These are phyloP conservation scores for Magnolia changhungtana DNA, from an alignment of 164 flowering plant genomes.

Conservation along the genomic window DNA sequence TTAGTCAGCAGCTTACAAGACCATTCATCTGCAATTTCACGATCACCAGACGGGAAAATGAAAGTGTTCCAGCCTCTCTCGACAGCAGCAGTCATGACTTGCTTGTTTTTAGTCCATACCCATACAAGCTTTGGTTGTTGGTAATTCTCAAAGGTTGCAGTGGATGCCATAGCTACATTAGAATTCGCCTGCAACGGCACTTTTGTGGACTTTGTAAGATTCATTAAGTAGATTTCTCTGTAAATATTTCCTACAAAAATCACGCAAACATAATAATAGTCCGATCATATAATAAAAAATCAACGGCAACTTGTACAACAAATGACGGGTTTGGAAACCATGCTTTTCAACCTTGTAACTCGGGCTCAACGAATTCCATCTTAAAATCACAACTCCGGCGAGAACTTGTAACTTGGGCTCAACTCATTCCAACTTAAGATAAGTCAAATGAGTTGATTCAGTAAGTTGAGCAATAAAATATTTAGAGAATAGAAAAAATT, in stretches of 20 bases:
- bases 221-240: neutral
- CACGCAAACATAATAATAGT: neutral
- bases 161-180: slow-evolving; percentile 16
- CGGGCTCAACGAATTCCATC: neutral
- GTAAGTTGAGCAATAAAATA: too few species aligned
- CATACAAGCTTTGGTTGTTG: slow-evolving; percentile 55
- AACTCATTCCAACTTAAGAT: neutral
- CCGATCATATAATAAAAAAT: neutral
- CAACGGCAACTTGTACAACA: neutral
- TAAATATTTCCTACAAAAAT: neutral
- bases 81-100: slow-evolving; percentile 84
- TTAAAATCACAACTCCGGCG: neutral
- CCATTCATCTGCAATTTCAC: slow-evolving; percentile 67
- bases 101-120: slow-evolving; percentile 84
- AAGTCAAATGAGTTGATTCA: too few species aligned
- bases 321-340: neutral
- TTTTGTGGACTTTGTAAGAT: neutral
- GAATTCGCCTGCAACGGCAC: slow-evolving; percentile 3
- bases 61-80: slow-evolving; percentile 93
- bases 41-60: slow-evolving; percentile 41
- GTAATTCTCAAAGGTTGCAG: slow-evolving; percentile 13
- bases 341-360: neutral
- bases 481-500: neutral
- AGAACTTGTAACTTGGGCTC: neutral
- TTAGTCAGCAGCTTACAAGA: slow-evolving; percentile 40